A percentile compares a stretch with the other conserved stretches of the same genome.
Evolutionary conservation across 164 flowering plant species (phyloP).

Genomic region (Aristolochia contorta): DNA sequence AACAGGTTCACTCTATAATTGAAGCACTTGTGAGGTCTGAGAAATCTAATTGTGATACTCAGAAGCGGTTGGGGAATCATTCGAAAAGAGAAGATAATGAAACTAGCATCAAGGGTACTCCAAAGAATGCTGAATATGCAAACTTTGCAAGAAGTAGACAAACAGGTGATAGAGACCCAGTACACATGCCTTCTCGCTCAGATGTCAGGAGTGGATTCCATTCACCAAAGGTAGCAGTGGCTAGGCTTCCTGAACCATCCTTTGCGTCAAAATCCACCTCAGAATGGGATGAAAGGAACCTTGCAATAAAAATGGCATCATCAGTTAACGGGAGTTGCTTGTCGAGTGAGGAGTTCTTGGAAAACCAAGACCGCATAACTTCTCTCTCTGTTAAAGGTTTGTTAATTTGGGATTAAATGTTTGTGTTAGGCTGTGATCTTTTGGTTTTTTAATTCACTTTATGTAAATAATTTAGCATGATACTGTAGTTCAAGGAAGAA

Average conservation of each 20-base stretch:
- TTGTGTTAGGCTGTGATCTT: too few species aligned
- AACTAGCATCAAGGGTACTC: not conserved
- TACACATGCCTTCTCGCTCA: slow-evolving; percentile 8
- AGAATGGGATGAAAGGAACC: slow-evolving; percentile 16
- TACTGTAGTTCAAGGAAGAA: too few species aligned
- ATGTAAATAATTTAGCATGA: too few species aligned
- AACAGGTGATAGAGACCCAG: not conserved
- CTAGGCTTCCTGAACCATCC: not conserved
- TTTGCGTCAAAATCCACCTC: slow-evolving; percentile 14
- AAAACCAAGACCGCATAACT: slow-evolving; percentile 28
- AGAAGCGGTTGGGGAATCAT: not conserved
- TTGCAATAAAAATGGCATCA: slow-evolving; percentile 36
- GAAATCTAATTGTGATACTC: slow-evolving; percentile 12
- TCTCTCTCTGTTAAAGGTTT: slow-evolving; percentile 70
- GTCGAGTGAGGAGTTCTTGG: slow-evolving; percentile 35
- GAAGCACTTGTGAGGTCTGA: slow-evolving; percentile 72
- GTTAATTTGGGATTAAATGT: not conserved
- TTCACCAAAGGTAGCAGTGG: slow-evolving; percentile 10
- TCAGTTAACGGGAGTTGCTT: slow-evolving; percentile 32
- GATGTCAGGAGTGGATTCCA: slow-evolving; percentile 17
- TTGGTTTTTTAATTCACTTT: too few species aligned
- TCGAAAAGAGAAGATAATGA: not conserved
- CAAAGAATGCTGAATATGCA: not conserved
- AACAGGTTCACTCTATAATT: slow-evolving; percentile 92
- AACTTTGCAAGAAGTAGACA: not conserved